Conservation (phyloP, 1,284 basidiomycete genomes). For the Trichosporon inkin region DNA sequence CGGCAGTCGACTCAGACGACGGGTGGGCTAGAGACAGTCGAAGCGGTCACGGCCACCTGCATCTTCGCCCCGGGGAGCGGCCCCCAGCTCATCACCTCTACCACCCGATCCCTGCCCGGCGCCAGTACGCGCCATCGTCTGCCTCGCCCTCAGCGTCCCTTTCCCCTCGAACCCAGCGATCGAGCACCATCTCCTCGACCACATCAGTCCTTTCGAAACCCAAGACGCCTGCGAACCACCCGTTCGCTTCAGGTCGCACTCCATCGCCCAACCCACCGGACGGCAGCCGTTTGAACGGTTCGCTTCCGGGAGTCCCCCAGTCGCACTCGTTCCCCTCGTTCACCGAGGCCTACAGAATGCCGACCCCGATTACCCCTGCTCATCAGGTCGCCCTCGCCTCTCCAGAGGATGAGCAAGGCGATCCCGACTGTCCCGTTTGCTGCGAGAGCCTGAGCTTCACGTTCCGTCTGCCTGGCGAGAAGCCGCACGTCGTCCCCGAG, state of each 20-base stretch:
- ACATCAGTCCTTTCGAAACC: slow-evolving; percentile 22
- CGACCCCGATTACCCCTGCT: slow-evolving; percentile 17
- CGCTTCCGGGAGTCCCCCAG: not conserved
- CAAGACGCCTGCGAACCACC: slow-evolving; percentile 27
- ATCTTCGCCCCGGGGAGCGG: not conserved
- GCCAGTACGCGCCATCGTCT: not conserved
- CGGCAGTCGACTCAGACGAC: not conserved
- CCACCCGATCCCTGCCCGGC: not conserved
- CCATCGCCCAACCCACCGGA: slow-evolving; percentile 19
- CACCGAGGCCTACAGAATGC: slow-evolving; percentile 24
- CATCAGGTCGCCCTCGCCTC: slow-evolving; percentile 43
- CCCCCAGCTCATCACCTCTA: slow-evolving; percentile 1
- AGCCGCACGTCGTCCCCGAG: slow-evolving; percentile 90
- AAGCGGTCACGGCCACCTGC: not conserved
- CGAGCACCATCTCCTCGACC: slow-evolving; percentile 29
- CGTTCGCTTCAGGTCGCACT: slow-evolving; percentile 30
- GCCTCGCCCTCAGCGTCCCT: not conserved
- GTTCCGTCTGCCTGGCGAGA: slow-evolving; percentile 73
- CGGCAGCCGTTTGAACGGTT: too few relatives aligned
- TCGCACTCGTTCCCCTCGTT: slow-evolving; percentile 33
- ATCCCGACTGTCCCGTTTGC: slow-evolving; percentile 50
- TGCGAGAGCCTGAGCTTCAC: slow-evolving; percentile 47
- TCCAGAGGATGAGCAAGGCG: slow-evolving; percentile 34
- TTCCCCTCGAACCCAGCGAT: slow-evolving; percentile 4
- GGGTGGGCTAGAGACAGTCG: not conserved